Percentiles rank a stretch among this genome's conserved stretches.
These are phyloP conservation scores for Selenicereus undatus DNA, from an alignment of 148 eudicot species.

Conservation along the genomic window DNA sequence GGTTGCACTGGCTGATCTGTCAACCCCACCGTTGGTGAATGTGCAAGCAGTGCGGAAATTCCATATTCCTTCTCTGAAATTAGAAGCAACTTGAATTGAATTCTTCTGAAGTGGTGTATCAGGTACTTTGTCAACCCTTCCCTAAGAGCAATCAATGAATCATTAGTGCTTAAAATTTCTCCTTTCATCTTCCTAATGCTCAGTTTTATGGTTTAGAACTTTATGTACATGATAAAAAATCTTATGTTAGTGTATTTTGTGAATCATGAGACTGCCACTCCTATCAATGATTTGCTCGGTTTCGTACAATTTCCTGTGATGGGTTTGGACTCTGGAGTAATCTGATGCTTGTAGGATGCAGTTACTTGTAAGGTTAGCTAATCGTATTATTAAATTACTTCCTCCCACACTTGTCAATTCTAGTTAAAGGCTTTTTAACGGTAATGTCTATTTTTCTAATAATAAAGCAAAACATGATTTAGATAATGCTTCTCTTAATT, in stretches of 20 bases:
- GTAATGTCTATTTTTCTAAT: constrained; percentile 1
- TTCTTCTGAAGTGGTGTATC: not conserved
- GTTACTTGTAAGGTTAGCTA: constrained; percentile 11
- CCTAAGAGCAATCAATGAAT: not conserved
- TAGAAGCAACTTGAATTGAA: not conserved
- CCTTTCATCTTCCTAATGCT: not conserved
- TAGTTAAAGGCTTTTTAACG: not conserved
- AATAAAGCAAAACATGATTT: constrained; percentile 17
- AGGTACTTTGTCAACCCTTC: not conserved
- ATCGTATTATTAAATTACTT: constrained; percentile 6
- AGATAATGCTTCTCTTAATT: constrained; percentile 15
- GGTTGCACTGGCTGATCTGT: not conserved
- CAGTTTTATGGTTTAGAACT: not conserved
- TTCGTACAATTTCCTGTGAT: not conserved
- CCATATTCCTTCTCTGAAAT: not conserved
- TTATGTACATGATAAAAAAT: not conserved
- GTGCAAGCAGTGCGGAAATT: not conserved
- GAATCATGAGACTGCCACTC: not conserved
- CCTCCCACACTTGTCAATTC: constrained; percentile 12
- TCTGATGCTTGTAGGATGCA: constrained; percentile 13
- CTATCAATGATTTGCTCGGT: not conserved
- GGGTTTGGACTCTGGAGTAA: not conserved
- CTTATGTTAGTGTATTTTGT: not conserved
- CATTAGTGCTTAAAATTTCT: not conserved
- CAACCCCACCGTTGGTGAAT: not conserved